Conservation (phyloP, 2,329 filamentous ascomycete genomes). For the Penicillium digitatum region DNA sequence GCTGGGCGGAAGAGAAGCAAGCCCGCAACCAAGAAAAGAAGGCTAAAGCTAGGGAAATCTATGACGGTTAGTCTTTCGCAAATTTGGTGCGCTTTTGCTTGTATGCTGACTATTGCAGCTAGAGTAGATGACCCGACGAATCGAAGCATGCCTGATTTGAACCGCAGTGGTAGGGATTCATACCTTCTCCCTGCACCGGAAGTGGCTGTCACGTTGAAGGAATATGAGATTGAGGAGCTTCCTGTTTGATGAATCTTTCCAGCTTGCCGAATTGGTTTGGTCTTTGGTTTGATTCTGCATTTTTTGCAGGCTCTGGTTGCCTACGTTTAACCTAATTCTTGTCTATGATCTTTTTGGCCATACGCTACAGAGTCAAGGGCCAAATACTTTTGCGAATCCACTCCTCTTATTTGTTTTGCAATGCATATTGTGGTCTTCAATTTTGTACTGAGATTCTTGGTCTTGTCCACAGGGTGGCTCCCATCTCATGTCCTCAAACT, state of each 20-base stretch:
- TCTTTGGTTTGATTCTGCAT: neutral
- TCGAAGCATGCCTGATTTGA: conserved; percentile 27
- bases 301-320: neutral
- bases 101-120: conserved; percentile 10
- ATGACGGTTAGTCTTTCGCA: conserved; percentile 26
- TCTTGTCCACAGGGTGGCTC: conserved; percentile 15
- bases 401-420: neutral
- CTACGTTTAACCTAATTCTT: neutral
- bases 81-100: neutral
- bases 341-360: conserved; percentile 9
- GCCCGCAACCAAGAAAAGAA: conserved; percentile 36
- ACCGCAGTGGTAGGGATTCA: conserved; percentile 31
- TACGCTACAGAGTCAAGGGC: neutral
- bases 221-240: conserved; percentile 41
- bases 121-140: conserved; percentile 19
- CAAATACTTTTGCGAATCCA: neutral
- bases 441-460: conserved; percentile 17
- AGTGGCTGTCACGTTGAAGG: conserved; percentile 28
- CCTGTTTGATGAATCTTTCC: conserved; percentile 12
- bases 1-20: conserved; percentile 58
- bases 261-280: neutral
- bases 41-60: conserved; percentile 39
- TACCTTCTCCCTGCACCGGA: conserved; percentile 32
- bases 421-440: neutral
- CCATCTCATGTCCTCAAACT: conserved; percentile 14